Percentiles rank a stretch among this genome's conserved stretches.
Conservation (phyloP, 2,329 filamentous ascomycete genomes). For the Cryphonectria japonica region DNA sequence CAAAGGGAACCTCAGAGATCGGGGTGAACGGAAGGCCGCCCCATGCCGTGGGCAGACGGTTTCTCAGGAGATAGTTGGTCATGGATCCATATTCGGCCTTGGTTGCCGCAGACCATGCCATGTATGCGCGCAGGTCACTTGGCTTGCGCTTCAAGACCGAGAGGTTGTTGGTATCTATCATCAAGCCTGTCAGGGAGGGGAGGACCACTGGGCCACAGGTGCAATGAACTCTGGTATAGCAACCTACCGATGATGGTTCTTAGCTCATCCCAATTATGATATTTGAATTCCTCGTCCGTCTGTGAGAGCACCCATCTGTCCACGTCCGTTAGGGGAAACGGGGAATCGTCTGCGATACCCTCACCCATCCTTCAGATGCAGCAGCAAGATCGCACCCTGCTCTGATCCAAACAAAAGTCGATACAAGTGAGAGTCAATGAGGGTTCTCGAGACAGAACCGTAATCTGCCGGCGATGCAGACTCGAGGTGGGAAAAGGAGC, state of each 20-base stretch:
- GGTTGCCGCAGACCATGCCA: slow-evolving; percentile 73
- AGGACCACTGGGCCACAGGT: not conserved
- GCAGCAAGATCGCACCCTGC: not conserved
- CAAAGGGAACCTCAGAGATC: slow-evolving; percentile 55
- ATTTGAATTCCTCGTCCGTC: slow-evolving; percentile 71
- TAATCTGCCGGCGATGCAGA: not conserved
- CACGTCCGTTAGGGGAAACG: slow-evolving; percentile 63
- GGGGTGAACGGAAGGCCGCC: slow-evolving; percentile 60
- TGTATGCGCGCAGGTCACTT: slow-evolving; percentile 78
- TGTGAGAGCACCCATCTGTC: slow-evolving; percentile 63
- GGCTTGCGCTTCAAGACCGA: slow-evolving; percentile 78
- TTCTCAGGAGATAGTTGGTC: slow-evolving; percentile 73
- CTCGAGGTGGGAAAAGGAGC: not conserved
- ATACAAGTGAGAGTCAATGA: too few species aligned
- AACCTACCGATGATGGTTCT: slow-evolving; percentile 65
- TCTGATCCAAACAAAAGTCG: not conserved
- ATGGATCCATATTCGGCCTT: slow-evolving; percentile 78
- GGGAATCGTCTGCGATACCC: slow-evolving; percentile 44
- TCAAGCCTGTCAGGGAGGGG: slow-evolving; percentile 12
- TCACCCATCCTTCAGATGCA: slow-evolving; percentile 45
- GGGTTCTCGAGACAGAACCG: too few species aligned
- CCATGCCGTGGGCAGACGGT: slow-evolving; percentile 73
- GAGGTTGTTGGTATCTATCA: slow-evolving; percentile 61
- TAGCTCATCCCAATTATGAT: slow-evolving; percentile 75
- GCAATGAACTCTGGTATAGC: not conserved